A percentile compares a stretch with the other conserved stretches of the same genome.
phyloP scores from a whole-genome alignment of 805 yeast species.

The Candida mattraensis region DNA sequence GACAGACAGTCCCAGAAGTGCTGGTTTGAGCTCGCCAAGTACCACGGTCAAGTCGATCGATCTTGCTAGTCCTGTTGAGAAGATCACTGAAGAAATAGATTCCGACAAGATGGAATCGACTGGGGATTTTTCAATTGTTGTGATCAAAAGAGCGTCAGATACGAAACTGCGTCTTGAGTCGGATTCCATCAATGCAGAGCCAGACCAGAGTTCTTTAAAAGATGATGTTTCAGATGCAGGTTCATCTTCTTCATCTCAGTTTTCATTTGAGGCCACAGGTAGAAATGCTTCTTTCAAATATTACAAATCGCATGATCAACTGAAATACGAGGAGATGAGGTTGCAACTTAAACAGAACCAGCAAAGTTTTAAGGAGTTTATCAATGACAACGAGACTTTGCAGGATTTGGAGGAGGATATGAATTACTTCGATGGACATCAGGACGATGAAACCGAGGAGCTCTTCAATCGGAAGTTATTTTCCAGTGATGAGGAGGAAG shows the following conservation, averaged over 20 bases:
- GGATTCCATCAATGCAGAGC: background rate
- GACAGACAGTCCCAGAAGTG: background rate
- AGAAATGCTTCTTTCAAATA: conserved; percentile 38
- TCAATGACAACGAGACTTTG: conserved; percentile 28
- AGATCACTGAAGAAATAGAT: background rate
- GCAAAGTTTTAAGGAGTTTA: conserved; percentile 23
- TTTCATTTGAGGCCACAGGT: conserved; percentile 37
- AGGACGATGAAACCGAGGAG: conserved; percentile 39
- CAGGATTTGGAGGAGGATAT: conserved; percentile 33
- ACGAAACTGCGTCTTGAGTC: background rate
- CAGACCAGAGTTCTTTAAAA: conserved; percentile 2
- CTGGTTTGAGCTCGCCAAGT: no score
- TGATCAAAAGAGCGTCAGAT: conserved; percentile 15
- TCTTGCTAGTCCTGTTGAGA: background rate
- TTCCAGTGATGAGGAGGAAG: conserved; percentile 36
- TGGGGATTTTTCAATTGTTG: conserved; percentile 25
- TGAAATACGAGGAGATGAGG: conserved; percentile 26
- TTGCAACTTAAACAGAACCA: conserved; percentile 15
- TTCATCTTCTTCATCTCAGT: conserved; percentile 30
- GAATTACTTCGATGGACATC: conserved; percentile 33
- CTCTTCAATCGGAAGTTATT: conserved; percentile 38
- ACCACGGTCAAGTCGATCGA: background rate
- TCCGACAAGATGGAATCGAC: conserved; percentile 17
- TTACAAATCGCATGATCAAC: conserved; percentile 35
- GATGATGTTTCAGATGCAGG: conserved; percentile 7